These are phyloP conservation scores for Choricystis sp. DNA, from an alignment of 139 green algal genomes.

Conservation along the genomic window DNA sequence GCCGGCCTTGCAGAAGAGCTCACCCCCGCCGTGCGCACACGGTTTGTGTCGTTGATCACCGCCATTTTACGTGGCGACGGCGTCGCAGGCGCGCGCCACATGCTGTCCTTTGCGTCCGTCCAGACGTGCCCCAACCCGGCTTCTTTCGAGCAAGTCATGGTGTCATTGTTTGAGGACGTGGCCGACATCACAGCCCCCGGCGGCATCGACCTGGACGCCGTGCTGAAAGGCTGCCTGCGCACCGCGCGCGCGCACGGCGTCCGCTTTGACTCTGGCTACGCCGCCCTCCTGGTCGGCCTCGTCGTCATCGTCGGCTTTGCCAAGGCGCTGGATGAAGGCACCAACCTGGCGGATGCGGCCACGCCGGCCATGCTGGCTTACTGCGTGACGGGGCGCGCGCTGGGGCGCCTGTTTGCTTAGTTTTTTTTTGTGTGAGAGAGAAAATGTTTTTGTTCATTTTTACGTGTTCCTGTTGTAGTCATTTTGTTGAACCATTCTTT, in stretches of 20 bases:
- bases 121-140: conserved; percentile 33
- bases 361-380: conserved; percentile 47
- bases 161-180: conserved; percentile 30
- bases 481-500: too few species aligned
- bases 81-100: conserved; percentile 30
- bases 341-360: conserved; percentile 47
- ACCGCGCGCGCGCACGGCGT: conserved; percentile 46
- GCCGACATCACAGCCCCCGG: not conserved
- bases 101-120: conserved; percentile 47
- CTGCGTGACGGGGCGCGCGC: conserved; percentile 46
- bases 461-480: too few species aligned
- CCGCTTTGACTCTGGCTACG: conserved; percentile 68
- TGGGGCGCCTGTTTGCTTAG: conserved; percentile 51
- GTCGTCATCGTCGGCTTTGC: conserved; percentile 81
- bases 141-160: conserved; percentile 49
- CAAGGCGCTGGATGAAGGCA: conserved; percentile 39
- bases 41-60: conserved; percentile 82
- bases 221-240: conserved; percentile 50
- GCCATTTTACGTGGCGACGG: conserved; percentile 51
- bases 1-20: conserved; percentile 76
- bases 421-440: not conserved
- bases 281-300: conserved; percentile 60
- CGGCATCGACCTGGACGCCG: conserved; percentile 66
- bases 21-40: conserved; percentile 39
- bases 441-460: too few species aligned